These are phyloP conservation scores for Dipodascopsis tothii DNA, from an alignment of 805 yeast species.

Conservation along the genomic window DNA sequence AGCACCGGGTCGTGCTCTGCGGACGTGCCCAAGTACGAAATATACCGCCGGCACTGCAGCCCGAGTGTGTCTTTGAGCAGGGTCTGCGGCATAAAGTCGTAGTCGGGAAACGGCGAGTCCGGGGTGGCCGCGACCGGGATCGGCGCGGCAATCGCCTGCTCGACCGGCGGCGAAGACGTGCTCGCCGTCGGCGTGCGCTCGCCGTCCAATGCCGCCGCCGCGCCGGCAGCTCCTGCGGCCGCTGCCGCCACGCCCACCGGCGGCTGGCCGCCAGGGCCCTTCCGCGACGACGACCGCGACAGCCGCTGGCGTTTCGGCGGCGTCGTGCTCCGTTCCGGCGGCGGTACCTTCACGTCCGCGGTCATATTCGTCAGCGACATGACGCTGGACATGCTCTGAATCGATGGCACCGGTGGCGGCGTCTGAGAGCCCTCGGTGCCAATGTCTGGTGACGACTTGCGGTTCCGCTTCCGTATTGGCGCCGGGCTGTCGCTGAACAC, in stretches of 20 bases:
- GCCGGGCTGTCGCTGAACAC: constrained; percentile 20
- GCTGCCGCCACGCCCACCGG: no score
- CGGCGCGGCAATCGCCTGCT: neutral
- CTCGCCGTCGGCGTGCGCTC: constrained; percentile 1
- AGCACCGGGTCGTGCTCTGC: constrained; percentile 27
- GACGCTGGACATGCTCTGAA: constrained; percentile 19
- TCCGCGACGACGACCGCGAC: neutral
- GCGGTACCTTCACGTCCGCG: neutral
- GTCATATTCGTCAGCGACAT: constrained; percentile 2
- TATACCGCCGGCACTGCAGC: constrained; percentile 25
- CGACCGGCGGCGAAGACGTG: neutral
- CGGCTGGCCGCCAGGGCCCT: no score
- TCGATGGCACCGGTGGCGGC: constrained; percentile 11
- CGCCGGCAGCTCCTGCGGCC: neutral
- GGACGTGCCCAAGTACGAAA: constrained; percentile 27
- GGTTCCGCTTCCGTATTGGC: constrained; percentile 16
- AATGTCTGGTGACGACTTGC: constrained; percentile 4
- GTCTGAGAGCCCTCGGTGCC: neutral
- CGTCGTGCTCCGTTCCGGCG: neutral
- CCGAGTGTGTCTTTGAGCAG: constrained; percentile 27
- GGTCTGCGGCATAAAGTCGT: constrained; percentile 26
- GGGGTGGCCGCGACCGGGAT: constrained; percentile 6
- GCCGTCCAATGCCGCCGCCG: neutral
- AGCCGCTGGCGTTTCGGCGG: neutral
- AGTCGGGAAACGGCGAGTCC: constrained; percentile 26